Evolutionary conservation across 108 stramenopile genomes (phyloP).

Genomic region (Cyclostephanos invisitatus): DNA sequence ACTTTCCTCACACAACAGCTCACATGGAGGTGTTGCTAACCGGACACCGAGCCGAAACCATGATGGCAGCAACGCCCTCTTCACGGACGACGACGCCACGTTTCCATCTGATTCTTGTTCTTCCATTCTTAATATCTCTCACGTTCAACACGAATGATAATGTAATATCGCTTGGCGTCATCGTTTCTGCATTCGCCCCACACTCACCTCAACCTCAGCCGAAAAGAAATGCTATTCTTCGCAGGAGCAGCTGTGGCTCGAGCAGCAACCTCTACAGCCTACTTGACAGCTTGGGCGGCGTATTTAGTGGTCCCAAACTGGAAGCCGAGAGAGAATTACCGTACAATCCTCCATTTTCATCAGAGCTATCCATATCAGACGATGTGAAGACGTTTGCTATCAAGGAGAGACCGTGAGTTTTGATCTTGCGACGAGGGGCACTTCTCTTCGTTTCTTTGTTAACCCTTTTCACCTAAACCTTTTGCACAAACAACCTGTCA

Average conservation of each 20-base stretch:
- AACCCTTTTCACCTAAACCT: not conserved
- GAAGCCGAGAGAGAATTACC: slow-evolving; percentile 41
- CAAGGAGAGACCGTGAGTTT: slow-evolving; percentile 30
- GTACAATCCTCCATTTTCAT: slow-evolving; percentile 56
- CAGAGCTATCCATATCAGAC: slow-evolving; percentile 20
- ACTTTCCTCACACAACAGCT: no score
- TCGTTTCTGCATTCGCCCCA: not conserved
- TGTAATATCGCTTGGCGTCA: not conserved
- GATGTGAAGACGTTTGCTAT: slow-evolving; percentile 36
- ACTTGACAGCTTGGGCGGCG: slow-evolving; percentile 39
- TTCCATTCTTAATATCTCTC: not conserved
- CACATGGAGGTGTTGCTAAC: no score
- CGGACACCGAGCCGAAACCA: no score
- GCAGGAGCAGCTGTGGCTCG: not conserved
- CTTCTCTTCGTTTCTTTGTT: not conserved
- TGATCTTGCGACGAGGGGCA: not conserved
- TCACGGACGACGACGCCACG: not conserved
- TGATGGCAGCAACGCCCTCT: not conserved
- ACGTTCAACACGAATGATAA: not conserved
- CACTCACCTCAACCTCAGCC: not conserved
- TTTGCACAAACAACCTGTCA: not conserved
- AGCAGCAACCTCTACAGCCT: slow-evolving; percentile 17
- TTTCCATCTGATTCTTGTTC: not conserved
- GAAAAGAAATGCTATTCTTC: not conserved
- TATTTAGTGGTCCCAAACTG: slow-evolving; percentile 54